A percentile compares a stretch with the other conserved stretches of the same genome.
Conservation (phyloP, 2,329 filamentous ascomycete genomes). For the Lachnellula willkommii region DNA sequence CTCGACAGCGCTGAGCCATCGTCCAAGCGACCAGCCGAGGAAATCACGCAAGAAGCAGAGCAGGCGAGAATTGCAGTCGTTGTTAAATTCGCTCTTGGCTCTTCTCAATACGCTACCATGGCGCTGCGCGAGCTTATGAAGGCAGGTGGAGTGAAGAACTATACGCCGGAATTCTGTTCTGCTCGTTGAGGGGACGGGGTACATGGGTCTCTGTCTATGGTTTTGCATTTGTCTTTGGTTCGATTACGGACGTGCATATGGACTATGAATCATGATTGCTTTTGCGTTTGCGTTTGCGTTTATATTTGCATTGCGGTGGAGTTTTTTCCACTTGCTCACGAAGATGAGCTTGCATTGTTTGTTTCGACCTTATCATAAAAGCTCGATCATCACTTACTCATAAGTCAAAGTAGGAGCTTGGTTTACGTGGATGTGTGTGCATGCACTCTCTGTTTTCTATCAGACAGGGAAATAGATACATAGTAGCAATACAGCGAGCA, state of each 20-base stretch:
- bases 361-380: too few species aligned
- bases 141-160: conserved; percentile 55
- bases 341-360: too few species aligned
- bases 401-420: too few species aligned
- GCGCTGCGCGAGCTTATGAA: conserved; percentile 75
- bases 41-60: conserved; percentile 1
- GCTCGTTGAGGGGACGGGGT: background rate
- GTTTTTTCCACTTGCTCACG: background rate
- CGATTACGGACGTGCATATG: background rate
- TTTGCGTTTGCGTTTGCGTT: too few species aligned
- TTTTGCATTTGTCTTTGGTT: background rate
- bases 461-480: too few species aligned
- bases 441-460: too few species aligned
- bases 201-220: background rate
- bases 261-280: background rate
- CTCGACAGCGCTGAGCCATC: background rate
- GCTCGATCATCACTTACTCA: too few species aligned
- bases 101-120: conserved; percentile 82
- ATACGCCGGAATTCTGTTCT: conserved; percentile 55
- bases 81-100: conserved; percentile 69
- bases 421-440: too few species aligned
- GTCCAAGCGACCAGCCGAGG: background rate
- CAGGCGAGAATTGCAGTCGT: conserved; percentile 57
- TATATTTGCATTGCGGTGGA: background rate
- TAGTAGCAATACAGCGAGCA: too few species aligned